Base-by-base conservation (phyloP, 192 early-diverging fungal genomes). In the Coemansia aciculifera region DNA sequence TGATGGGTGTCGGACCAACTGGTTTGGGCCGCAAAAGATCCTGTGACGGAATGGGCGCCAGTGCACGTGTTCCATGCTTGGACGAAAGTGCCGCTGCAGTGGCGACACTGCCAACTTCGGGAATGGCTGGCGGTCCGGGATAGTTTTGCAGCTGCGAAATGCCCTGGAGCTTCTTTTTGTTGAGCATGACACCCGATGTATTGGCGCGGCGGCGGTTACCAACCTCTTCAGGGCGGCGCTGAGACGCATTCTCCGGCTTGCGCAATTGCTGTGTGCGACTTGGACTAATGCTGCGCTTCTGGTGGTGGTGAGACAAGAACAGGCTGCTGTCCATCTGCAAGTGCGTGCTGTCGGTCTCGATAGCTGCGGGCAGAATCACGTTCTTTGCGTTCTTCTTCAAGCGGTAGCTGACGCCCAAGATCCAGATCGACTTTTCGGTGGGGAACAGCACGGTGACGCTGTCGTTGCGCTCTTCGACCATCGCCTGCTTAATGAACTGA, bases 401-500 rank as follows among this genome's bases (percentile, higher is more conserved):
- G 31, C 79, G 62, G 54, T 85, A 85, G 64, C 75, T 73, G 64
- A 75, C 75, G 43, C 83, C 83, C n/a, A 75, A 63, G 11, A 81
- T 73, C 79, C 73, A 75, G 46, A 85, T 85, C 9, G 83, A 78
- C 68, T 74, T 71, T 21, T 78, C 74, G 3, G 72, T 76, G 38
- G 78, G 68, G 31, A 78, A 85, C 64, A 78, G 73, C 51, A 78
- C 78, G 38, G 78, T 78, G 63, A 85, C 75, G 56, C 71, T 78
- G 62, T 81, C 73, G 44, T 71, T 72, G 43, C 76, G 72, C 70
- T 85, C 83, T 42, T 78, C 80, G 13, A 83, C 72, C 66, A 83
- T 77, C 5, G 78, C 83, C 19, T 78, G 78, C 61, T 85, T 85
- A 59, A 85, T 81, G 39, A 78, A 85, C 63, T 85, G 83, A 12